A percentile compares a stretch with the other conserved stretches of the same genome.
phyloP scores from a whole-genome alignment of 257 asterid genomes.

The Thymus quinquecostatus region DNA sequence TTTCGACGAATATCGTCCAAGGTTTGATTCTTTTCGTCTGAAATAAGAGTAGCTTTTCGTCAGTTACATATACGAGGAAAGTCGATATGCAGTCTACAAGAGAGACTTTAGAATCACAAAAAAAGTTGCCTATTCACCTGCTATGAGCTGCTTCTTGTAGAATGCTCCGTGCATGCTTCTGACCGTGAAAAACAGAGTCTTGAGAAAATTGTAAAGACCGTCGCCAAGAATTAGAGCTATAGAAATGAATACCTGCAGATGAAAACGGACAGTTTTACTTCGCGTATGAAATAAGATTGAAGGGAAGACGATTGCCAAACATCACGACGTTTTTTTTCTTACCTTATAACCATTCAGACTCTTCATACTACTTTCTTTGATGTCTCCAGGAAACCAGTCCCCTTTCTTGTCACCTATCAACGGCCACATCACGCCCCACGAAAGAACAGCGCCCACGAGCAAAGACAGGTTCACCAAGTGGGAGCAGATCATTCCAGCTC shows the following conservation, averaged over 20 bases:
- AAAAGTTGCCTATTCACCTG: slow-evolving; percentile 43
- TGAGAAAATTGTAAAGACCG: slow-evolving; percentile 80
- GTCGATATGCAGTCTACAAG: neutral
- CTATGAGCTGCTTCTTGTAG: slow-evolving; percentile 37
- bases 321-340: neutral
- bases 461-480: slow-evolving; percentile 68
- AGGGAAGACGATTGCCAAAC: neutral
- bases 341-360: slow-evolving; percentile 76
- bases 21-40: slow-evolving; percentile 39
- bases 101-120: slow-evolving; percentile 2
- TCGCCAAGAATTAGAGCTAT: slow-evolving; percentile 87
- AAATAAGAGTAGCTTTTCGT: neutral
- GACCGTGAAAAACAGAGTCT: slow-evolving; percentile 55
- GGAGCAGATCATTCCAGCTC: slow-evolving; percentile 85
- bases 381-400: slow-evolving; percentile 55
- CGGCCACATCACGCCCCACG: slow-evolving; percentile 86
- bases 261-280: neutral
- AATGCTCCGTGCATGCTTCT: slow-evolving; percentile 43
- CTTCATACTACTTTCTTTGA: slow-evolving; percentile 67
- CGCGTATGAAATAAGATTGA: neutral
- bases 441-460: slow-evolving; percentile 69
- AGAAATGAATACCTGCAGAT: slow-evolving; percentile 75
- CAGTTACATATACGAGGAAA: neutral
- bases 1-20: slow-evolving; percentile 37
- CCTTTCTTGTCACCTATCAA: slow-evolving; percentile 55